A percentile compares a stretch with the other conserved stretches of the same genome.
Evolutionary conservation across 106 monocot genomes (phyloP).

Genomic region (Vanilla planifolia): DNA sequence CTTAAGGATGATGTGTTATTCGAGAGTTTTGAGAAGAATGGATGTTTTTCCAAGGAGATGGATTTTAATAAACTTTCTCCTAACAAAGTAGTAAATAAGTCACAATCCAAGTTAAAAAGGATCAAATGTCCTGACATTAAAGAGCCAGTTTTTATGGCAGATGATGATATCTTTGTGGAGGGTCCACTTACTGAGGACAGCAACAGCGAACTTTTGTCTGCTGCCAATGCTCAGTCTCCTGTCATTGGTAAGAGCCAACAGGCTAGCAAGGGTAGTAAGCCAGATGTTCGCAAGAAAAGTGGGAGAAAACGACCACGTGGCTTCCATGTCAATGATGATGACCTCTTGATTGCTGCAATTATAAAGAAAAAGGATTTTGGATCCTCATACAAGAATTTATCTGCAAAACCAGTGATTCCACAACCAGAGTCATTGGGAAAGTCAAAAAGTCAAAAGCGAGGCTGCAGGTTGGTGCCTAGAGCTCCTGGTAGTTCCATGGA

Average conservation of each 20-base stretch:
- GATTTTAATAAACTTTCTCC: conserved; percentile 5
- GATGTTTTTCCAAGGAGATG: neutral
- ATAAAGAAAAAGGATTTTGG: conserved; percentile 55
- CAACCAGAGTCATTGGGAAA: conserved; percentile 33
- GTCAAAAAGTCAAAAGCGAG: conserved; percentile 26
- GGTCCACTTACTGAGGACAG: neutral
- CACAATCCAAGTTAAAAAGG: conserved; percentile 9
- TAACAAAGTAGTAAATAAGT: conserved; percentile 10
- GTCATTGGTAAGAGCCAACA: conserved; percentile 16
- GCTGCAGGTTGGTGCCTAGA: conserved; percentile 35
- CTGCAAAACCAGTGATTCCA: conserved; percentile 13
- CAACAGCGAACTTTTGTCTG: conserved; percentile 6
- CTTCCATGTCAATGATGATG: conserved; percentile 64
- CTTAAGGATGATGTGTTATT: conserved; percentile 2
- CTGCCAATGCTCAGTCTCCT: neutral
- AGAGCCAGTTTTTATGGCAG: conserved; percentile 16
- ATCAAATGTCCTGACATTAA: neutral
- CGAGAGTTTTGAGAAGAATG: conserved; percentile 1
- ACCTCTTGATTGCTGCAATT: conserved; percentile 68
- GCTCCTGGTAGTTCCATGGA: conserved; percentile 36
- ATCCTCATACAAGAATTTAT: conserved; percentile 24
- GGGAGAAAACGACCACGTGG: conserved; percentile 33
- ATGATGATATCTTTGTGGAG: conserved; percentile 6
- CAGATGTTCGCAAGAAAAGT: conserved; percentile 24
- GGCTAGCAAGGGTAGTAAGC: conserved; percentile 14